Evolutionary conservation across 257 asterid species (phyloP).

Genomic region (Solanum medicagineum): DNA sequence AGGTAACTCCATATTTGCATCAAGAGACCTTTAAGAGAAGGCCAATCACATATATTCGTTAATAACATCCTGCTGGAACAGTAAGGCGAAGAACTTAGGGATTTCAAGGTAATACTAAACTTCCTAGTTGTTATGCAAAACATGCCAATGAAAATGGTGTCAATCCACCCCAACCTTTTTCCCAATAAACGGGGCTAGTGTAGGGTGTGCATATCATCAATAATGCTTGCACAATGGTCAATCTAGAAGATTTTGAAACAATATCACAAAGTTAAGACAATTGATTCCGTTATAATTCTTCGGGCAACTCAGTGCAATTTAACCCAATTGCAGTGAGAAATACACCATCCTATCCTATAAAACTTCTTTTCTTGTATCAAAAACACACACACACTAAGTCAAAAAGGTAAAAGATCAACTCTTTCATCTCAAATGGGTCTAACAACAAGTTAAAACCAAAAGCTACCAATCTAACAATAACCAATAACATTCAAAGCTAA

Average conservation of each 20-base stretch:
- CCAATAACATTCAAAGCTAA: neutral
- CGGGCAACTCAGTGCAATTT: neutral
- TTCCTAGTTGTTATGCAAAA: neutral
- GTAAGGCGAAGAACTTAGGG: neutral
- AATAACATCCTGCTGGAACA: neutral
- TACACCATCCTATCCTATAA: neutral
- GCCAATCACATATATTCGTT: neutral
- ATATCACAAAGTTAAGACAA: neutral
- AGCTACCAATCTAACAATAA: neutral
- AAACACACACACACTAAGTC: neutral
- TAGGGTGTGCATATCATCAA: neutral
- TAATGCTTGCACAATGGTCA: neutral
- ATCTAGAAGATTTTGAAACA: neutral
- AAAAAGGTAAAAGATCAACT: neutral
- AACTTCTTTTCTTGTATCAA: neutral
- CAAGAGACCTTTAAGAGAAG: neutral
- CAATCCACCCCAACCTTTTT: neutral
- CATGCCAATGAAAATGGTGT: neutral
- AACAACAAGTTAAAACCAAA: neutral
- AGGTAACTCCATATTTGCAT: neutral
- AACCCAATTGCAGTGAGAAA: neutral
- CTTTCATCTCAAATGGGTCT: neutral
- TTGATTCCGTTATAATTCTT: neutral
- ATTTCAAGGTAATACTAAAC: neutral
- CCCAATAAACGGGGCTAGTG: neutral